Base-by-base conservation (phyloP, 371 early-diverging fungal species). In the Mortierella sp. region DNA sequence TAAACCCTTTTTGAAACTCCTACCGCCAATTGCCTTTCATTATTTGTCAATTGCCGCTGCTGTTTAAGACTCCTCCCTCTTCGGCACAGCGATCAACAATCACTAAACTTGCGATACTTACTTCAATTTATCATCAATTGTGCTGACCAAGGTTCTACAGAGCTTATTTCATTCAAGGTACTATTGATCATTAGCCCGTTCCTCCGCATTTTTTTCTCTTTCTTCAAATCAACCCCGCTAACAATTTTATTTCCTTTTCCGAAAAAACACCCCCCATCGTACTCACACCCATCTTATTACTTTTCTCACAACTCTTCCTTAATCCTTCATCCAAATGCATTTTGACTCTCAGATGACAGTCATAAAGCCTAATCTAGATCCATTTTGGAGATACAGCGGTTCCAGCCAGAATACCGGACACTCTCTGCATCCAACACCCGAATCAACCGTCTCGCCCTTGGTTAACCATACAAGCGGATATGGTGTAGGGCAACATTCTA, bases 341-440 rank as follows among this genome's bases (percentile, higher is more conserved):
- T 45, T 45, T 45, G 13, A 19, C 45, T 45, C 13, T 19, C 45
- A 40, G 57, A 60, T 60, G 60, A 60, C 60, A 34, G 42, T 60
- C 60, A 40, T 60, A 32, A 60, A 60, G 42, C 60, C 42, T 13
- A 60, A 42, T 7, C 19, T 57, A 3, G 54, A 54, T 45, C 19
- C 8, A 22, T 53, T 26, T 53, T 5, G 26, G 26, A 26, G 26
- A 22, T 45, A 45, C 47, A 0, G 5, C 22, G n/a, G 34, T 19
- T 12, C 57, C 15, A 34, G 6, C 57, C 31, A 34, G 34, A 35
- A 5, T 17, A 34, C 6, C 5, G 10, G 19, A 3, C 8, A 6
- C 12, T 57, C 57, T 3, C 2, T 5, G 4, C 60, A 40, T 9
- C 35, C 57, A 17, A 32, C 57, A 3, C 57, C 57, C 10, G 31